These are phyloP conservation scores for Elongisporangium senticosum DNA, from an alignment of 352 stramenopile genomes.

Conservation along the genomic window DNA sequence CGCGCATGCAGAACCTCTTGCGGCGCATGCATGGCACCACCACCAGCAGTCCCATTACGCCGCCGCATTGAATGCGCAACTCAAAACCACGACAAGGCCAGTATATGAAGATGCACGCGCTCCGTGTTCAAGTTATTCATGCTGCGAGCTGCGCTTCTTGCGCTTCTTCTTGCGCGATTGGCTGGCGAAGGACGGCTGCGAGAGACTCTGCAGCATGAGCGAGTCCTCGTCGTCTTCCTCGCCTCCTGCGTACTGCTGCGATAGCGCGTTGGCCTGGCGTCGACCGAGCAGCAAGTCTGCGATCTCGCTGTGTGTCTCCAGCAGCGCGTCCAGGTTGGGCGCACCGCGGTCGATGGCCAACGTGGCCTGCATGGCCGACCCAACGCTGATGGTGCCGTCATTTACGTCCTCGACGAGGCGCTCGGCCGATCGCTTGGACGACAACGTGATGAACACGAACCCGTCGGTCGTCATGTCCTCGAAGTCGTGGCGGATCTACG, in stretches of 20 bases:
- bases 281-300: constrained; percentile 50
- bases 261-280: constrained; percentile 23
- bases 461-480: constrained; percentile 48
- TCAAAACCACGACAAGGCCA: not conserved
- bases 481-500: constrained; percentile 65
- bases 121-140: constrained; percentile 1
- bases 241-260: constrained; percentile 31
- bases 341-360: constrained; percentile 36
- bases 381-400: constrained; percentile 6
- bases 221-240: constrained; percentile 55
- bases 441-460: constrained; percentile 65
- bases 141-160: not conserved
- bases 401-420: constrained; percentile 32
- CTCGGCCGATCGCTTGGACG: constrained; percentile 26
- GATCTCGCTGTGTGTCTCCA: constrained; percentile 27
- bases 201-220: constrained; percentile 71
- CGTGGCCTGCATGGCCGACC: constrained; percentile 30
- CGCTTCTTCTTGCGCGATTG: constrained; percentile 28
- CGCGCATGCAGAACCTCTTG: constrained; percentile 37
- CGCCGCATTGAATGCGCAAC: not conserved
- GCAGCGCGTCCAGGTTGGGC: constrained; percentile 2
- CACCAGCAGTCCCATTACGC: not conserved
- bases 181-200: constrained; percentile 42
- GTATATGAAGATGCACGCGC: not conserved
- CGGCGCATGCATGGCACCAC: constrained; percentile 19